Evolutionary conservation across 805 yeast species (phyloP).

Genomic region (Suhomyces pyralidae): DNA sequence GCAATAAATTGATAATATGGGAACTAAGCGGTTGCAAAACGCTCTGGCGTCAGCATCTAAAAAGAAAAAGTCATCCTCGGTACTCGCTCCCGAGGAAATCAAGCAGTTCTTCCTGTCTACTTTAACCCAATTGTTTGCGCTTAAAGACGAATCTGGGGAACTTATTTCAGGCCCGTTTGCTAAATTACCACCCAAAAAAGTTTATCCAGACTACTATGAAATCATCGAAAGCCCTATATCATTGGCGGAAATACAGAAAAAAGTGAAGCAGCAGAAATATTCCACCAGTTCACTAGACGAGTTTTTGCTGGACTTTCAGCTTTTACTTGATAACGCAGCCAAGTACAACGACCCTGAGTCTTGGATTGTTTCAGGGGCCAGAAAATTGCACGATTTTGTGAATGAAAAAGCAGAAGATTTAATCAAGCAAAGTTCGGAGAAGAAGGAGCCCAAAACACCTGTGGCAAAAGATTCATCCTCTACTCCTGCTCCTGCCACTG

Average conservation of each 20-base stretch:
- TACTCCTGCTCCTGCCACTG: not conserved
- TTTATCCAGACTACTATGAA: constrained; percentile 40
- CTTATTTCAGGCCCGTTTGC: constrained; percentile 26
- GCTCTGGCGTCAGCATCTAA: not conserved
- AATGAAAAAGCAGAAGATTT: constrained; percentile 45
- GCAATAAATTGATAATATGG: not conserved
- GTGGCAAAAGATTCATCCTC: constrained; percentile 3
- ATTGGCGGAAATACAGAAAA: constrained; percentile 31
- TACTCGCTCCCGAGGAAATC: constrained; percentile 19
- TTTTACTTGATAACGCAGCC: constrained; percentile 37
- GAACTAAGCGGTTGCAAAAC: not conserved
- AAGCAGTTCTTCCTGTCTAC: constrained; percentile 29
- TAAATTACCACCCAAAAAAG: constrained; percentile 34
- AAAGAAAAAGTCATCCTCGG: not conserved
- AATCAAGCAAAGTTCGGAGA: constrained; percentile 13
- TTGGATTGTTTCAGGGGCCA: constrained; percentile 65
- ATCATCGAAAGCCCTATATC: constrained; percentile 35
- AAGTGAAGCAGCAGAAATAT: constrained; percentile 41
- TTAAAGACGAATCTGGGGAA: constrained; percentile 29
- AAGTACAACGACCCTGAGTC: constrained; percentile 41
- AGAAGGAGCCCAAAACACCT: constrained; percentile 5
- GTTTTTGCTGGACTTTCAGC: constrained; percentile 34
- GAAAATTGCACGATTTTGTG: constrained; percentile 54
- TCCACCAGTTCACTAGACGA: constrained; percentile 37
- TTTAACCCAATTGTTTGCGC: constrained; percentile 27